phyloP scores from a whole-genome alignment of 1,139 yeast species.

The Geotrichum europaeum region DNA sequence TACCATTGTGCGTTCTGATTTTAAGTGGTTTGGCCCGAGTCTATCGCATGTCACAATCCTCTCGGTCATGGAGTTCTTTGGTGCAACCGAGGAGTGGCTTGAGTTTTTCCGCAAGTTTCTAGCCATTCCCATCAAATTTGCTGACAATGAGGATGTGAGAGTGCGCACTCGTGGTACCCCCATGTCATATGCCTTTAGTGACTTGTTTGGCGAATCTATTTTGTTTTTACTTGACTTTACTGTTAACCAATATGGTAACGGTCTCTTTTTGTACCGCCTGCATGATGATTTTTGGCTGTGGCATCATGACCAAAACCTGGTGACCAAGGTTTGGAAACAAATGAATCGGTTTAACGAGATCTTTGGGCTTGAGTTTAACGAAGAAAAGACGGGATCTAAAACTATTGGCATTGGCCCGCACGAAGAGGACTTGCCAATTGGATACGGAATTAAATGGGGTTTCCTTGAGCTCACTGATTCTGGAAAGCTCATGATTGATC shows the following conservation, averaged over 20 bases:
- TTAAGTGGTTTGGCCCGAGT: constrained; percentile 22
- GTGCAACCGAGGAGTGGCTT: constrained; percentile 20
- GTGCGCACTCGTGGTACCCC: constrained; percentile 19
- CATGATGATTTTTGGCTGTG: constrained; percentile 24
- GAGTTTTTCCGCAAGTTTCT: constrained; percentile 18
- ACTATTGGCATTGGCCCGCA: constrained; percentile 3
- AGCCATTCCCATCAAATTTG: constrained; percentile 16
- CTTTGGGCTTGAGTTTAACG: constrained; percentile 21
- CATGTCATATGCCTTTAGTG: constrained; percentile 19
- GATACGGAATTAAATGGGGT: constrained; percentile 20
- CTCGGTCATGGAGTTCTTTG: constrained; percentile 19
- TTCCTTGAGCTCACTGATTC: constrained; percentile 14
- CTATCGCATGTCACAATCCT: constrained; percentile 18
- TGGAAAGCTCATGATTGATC: constrained; percentile 18
- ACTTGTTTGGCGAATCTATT: constrained; percentile 20
- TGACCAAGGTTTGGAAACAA: constrained; percentile 22
- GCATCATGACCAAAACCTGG: constrained; percentile 14
- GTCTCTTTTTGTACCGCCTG: constrained; percentile 19
- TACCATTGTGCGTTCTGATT: constrained; percentile 21
- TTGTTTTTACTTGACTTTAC: constrained; percentile 20
- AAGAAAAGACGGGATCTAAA: constrained; percentile 23
- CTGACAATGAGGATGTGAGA: constrained; percentile 1
- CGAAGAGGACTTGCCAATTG: constrained; percentile 15
- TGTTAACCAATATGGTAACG: constrained; percentile 17
- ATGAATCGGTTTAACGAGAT: constrained; percentile 16